Evolutionary conservation across 768 basidiomycete genomes (phyloP), one percentile per base, ranked within the genome.

Genomic region (Mrakia hoshinonis): DNA sequence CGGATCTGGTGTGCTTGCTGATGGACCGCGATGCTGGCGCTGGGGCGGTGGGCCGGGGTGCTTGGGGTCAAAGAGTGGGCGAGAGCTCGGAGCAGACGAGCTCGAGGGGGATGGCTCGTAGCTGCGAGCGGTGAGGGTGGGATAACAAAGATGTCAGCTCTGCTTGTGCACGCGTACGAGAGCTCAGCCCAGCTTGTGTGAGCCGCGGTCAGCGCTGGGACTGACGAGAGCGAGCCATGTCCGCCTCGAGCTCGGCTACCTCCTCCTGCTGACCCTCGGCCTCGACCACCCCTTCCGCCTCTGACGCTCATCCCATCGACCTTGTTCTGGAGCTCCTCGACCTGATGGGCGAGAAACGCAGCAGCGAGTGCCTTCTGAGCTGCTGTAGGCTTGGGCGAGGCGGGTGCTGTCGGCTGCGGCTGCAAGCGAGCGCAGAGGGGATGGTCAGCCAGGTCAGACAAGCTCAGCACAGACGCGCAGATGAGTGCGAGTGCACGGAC

Each of bases 331-430:
- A 92, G 86, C 76, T 92, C 89, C 75, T 91, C 89, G 51, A 92
- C 91, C 76, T 92, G 90, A 75, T 92, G 91, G 74, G 84, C 88
- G 70, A 92, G 84, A 77, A 92, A 92, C 2, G 91, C 91, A 34
- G 90, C 90, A 24, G 91, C 91, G 48, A 92, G 85, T 1, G 91
- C 91, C 29, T 66, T 66, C 22, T 66, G 58, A 22, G 58, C 31
- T 18, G 58, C 58, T 61, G 58, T 49, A 22, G 31, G 31, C 36
- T 36, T 36, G 36, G 58, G 58, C 31, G 58, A 61, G n/a, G 58
- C 31, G 11, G 58, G 58, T n/a, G 34, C 58, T 43, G 43, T 43
- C 7, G 43, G 43, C 15, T 43, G 43, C 7, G 43, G 43, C 58
- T 61, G 58, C 18, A 36, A 20, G 36, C 31, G 18, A 39, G 58